Conservation (phyloP, 1,139 yeast species). For the Suhomyces kunorum region DNA sequence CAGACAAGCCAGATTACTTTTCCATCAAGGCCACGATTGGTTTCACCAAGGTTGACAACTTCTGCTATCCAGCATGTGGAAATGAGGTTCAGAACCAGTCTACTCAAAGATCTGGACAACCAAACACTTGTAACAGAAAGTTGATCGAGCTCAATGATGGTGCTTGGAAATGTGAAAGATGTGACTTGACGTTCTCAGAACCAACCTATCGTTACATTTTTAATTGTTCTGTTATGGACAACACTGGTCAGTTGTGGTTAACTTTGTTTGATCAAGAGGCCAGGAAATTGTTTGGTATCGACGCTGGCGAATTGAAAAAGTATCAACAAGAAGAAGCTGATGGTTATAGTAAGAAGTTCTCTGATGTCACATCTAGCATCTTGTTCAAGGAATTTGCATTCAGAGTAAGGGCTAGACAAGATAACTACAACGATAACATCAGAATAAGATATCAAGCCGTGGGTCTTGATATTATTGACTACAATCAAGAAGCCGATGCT, state of each 20-base stretch:
- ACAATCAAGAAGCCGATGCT: constrained; percentile 59
- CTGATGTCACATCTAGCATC: constrained; percentile 50
- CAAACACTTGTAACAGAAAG: constrained; percentile 73
- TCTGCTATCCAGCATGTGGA: constrained; percentile 90
- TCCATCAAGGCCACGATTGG: constrained; percentile 71
- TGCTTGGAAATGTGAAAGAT: constrained; percentile 92
- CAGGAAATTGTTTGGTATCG: constrained; percentile 59
- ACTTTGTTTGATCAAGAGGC: constrained; percentile 89
- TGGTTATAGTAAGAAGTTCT: constrained; percentile 47
- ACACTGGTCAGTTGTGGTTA: constrained; percentile 82
- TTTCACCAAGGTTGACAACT: constrained; percentile 69
- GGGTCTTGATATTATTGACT: constrained; percentile 58
- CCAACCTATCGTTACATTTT: constrained; percentile 83
- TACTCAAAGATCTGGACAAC: constrained; percentile 19
- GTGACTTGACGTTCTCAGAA: constrained; percentile 64
- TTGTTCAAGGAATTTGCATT: constrained; percentile 76
- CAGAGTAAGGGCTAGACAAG: constrained; percentile 80
- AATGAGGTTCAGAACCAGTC: constrained; percentile 40
- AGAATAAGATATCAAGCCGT: constrained; percentile 75
- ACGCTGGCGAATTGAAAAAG: constrained; percentile 66
- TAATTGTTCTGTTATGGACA: constrained; percentile 71
- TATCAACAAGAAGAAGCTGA: constrained; percentile 42
- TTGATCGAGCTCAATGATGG: constrained; percentile 72
- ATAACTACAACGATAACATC: constrained; percentile 74
- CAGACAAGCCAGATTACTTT: constrained; percentile 77